Base-by-base conservation (phyloP, 495 filamentous ascomycete genomes). In the Penicillium silybi region DNA sequence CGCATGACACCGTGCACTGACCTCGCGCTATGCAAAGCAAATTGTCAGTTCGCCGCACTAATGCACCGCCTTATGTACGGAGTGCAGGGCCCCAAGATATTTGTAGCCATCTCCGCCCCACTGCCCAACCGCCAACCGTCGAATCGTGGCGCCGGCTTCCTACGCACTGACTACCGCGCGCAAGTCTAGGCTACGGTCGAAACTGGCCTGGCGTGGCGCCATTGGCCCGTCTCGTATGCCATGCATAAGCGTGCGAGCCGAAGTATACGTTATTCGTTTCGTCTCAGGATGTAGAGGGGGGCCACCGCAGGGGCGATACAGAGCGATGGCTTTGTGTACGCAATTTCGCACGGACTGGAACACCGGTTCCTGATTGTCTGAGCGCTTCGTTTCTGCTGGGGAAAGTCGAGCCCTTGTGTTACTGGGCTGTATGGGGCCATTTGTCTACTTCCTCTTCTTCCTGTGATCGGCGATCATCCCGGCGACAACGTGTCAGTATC, bases 41-140 rank as follows among this genome's bases (percentile, higher is more conserved):
- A 41, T 54, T 54, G 58, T 64, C 58, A 64, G 47, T 62, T 64
- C 58, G 56, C 62, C 58, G 62, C 58, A 57, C 62, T 59, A 64
- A 56, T 57, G 61, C 58, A 58, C 16, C 35, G 49, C 29, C 55
- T 48, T 44, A 56, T 62, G 62, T 50, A 58, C 48, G 52, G 39
- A 47, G 54, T 50, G 52, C 54, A 60, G 48, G 18, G 49, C 43
- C 46, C 22, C 43, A 61, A 46, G 44, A 56, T 38, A 48, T 52
- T 29, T 39, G 34, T 38, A 49, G 51, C 50, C 46, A 13, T 8
- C 27, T n/a, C 17, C 8, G 56, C 49, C 56, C 58, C 59, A 58
- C 58, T 44, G 44, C 38, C 53, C 38, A 44, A 44, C 45, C 26
- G n/a, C 54, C 44, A 47, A 37, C 41, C 39, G 34, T 52, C 62